These are phyloP conservation scores for Linanthus parryae DNA, from an alignment of 148 eudicot species.

Conservation along the genomic window DNA sequence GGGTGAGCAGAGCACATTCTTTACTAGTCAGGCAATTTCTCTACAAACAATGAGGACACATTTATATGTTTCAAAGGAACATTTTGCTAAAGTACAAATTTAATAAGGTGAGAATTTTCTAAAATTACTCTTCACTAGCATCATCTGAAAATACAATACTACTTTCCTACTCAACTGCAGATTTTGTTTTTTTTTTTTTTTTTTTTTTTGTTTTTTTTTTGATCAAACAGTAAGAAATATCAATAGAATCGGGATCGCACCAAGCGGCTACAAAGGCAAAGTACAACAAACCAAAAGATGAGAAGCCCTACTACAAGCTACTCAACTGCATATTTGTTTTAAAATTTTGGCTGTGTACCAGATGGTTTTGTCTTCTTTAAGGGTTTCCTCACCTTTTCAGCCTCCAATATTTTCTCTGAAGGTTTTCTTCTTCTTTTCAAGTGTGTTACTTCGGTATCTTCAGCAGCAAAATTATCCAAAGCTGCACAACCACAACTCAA, in stretches of 20 bases:
- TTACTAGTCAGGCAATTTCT: too few species aligned
- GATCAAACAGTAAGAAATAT: too few species aligned
- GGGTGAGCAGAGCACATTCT: too few species aligned
- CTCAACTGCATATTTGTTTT: conserved; percentile 13
- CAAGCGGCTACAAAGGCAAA: too few species aligned
- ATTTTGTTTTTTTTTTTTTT: too few species aligned
- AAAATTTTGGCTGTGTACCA: conserved; percentile 23
- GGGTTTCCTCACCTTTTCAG: conserved; percentile 61
- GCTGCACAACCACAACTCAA: conserved; percentile 24
- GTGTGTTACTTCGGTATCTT: conserved; percentile 49
- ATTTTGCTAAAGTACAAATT: not conserved
- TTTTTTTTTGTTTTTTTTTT: too few species aligned
- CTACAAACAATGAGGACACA: not conserved
- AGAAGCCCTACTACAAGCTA: too few species aligned
- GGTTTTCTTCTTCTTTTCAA: conserved; percentile 72
- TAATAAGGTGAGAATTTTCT: conserved; percentile 1
- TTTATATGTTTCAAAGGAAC: not conserved
- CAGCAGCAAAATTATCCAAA: conserved; percentile 60
- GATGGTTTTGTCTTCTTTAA: conserved; percentile 26
- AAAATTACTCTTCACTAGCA: conserved; percentile 18
- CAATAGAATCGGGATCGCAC: too few species aligned
- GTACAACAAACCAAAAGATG: too few species aligned
- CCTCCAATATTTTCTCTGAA: conserved; percentile 71
- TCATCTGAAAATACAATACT: conserved; percentile 22
- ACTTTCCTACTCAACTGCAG: conserved; percentile 20